Evolutionary conservation across 192 early-diverging fungal genomes (phyloP), one percentile per base, ranked within the genome.

Genomic region (Podila minutissima): DNA sequence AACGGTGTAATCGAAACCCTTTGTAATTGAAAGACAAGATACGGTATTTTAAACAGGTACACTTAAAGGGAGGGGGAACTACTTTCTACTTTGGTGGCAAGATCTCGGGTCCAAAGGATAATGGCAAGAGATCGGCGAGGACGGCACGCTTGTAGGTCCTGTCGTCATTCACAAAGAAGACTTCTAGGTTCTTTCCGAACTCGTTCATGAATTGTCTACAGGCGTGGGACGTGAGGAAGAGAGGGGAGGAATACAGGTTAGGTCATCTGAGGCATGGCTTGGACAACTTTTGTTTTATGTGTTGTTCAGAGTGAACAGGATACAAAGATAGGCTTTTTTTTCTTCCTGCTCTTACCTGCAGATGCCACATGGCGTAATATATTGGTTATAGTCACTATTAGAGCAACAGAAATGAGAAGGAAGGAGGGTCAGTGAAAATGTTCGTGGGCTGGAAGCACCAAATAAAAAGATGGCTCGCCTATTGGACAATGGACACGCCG

Each of bases 141-240:
- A 81, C 55, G 9, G 77, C 62, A 11, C 69, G 70, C 57, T 81
- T 81, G 71, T 73, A 81, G 13, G 77, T 81, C 62, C 71, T 72
- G 62, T 81, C 77, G 58, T 72, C 77, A 26, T 81, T 81, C 38
- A 81, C 77, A 55, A 81, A 81, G 31, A 81, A 81, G 57, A 81
- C 72, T 22, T 81, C 77, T 3, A 81, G 63, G 67, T 81, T 81
- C 67, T 81, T 81, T 38, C 77, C 77, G 60, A 81, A 81, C 59
- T 81, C 77, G 19, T 81, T 81, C 77, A 81, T 81, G 67, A 81
- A 81, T 66, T 81, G 77, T 73, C 77, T 81, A 26, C 20, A 55
- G 22, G 41, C 12, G 19, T n/a, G n/a, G 2, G 17, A 17, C 19
- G 22, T 29, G 22, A 50, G 19, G 32, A 66, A 24, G 24, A 67